These are phyloP conservation scores for Vitis hybrid DNA, from an alignment of 177 flowering plant genomes.

Conservation along the genomic window DNA sequence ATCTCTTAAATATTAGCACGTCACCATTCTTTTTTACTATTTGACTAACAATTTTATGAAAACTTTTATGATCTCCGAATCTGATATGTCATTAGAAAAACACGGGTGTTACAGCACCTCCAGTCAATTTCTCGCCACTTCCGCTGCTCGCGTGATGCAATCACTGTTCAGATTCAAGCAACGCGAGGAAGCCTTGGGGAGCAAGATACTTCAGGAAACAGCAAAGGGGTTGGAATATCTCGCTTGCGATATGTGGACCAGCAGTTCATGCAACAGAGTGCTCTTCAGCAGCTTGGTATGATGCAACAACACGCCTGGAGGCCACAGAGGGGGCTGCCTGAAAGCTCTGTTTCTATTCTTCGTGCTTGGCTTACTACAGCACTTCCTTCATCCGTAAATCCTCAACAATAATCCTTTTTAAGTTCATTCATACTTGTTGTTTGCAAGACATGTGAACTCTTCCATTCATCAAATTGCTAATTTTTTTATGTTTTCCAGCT, in stretches of 20 bases:
- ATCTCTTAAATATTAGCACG: too few species aligned
- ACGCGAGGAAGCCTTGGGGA: conserved; percentile 75
- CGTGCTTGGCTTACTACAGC: conserved; percentile 97
- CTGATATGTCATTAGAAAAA: too few species aligned
- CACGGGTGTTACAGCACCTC: conserved; percentile 13
- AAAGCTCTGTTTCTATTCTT: conserved; percentile 78
- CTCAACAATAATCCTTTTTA: not conserved
- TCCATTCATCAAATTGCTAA: too few species aligned
- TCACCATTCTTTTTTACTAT: too few species aligned
- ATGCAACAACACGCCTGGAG: conserved; percentile 96
- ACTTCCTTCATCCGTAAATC: conserved; percentile 93
- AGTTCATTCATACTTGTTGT: not conserved
- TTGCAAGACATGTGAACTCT: too few species aligned
- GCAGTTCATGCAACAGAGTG: conserved; percentile 83
- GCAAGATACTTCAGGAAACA: conserved; percentile 46
- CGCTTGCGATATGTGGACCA: conserved; percentile 88
- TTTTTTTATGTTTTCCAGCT: too few species aligned
- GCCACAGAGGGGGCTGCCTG: conserved; percentile 95
- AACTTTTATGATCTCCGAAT: too few species aligned
- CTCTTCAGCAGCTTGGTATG: conserved; percentile 91
- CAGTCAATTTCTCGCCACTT: conserved; percentile 93
- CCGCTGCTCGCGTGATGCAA: conserved; percentile 84
- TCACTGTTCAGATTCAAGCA: conserved; percentile 57
- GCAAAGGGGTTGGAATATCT: conserved; percentile 68
- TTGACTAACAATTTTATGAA: too few species aligned